A percentile compares a stretch with the other conserved stretches of the same genome.
Evolutionary conservation across 352 stramenopile species (phyloP).

Genomic region (Pythium plurisporium): DNA sequence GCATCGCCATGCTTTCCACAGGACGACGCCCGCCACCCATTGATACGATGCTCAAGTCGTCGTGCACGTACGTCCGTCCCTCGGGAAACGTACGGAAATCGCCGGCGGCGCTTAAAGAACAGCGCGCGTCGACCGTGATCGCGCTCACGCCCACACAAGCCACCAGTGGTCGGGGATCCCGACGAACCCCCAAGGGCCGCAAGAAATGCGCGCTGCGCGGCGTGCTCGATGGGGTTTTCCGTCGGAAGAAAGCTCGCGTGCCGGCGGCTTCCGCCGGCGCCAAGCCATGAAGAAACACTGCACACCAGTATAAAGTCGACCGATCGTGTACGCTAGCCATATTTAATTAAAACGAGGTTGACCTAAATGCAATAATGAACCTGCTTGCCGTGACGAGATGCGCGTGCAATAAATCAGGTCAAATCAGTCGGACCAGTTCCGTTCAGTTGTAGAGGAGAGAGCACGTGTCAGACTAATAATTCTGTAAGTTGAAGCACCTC

Average conservation of each 20-base stretch:
- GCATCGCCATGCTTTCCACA: not conserved
- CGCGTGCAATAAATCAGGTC: too few relatives aligned
- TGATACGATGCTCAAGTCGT: slow-evolving; percentile 7
- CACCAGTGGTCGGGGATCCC: not conserved
- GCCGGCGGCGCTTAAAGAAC: slow-evolving; percentile 13
- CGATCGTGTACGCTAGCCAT: too few relatives aligned
- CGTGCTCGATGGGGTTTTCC: slow-evolving; percentile 27
- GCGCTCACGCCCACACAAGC: not conserved
- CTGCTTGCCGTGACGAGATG: too few relatives aligned
- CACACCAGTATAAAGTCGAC: not conserved
- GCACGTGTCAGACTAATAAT: too few relatives aligned
- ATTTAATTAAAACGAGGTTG: too few relatives aligned
- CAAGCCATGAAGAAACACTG: not conserved
- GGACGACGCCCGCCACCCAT: slow-evolving; percentile 14
- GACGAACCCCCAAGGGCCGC: slow-evolving; percentile 8
- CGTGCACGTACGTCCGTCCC: slow-evolving; percentile 15
- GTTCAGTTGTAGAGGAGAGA: too few relatives aligned
- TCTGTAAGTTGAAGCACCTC: too few relatives aligned
- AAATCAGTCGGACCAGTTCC: too few relatives aligned
- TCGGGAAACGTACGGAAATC: slow-evolving; percentile 3
- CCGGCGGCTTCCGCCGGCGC: not conserved
- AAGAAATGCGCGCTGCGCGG: slow-evolving; percentile 21
- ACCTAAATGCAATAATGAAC: too few relatives aligned
- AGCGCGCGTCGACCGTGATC: slow-evolving; percentile 9
- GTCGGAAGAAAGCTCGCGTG: slow-evolving; percentile 24